Conservation (phyloP, 495 filamentous ascomycete genomes). For the Amniculicola lignicola region DNA sequence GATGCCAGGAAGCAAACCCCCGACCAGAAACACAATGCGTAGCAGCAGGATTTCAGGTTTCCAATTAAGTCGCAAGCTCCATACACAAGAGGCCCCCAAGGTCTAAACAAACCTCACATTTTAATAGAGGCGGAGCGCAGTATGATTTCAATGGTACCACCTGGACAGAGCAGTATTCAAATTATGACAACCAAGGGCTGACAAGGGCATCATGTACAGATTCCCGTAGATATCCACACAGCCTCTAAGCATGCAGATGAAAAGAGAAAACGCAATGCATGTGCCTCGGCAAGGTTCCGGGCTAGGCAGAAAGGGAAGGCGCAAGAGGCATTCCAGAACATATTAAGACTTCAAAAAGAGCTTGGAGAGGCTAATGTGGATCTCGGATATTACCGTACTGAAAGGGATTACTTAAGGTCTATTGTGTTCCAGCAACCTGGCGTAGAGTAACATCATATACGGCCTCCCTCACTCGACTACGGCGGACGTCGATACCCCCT, state of each 20-base stretch:
- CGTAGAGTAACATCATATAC: conserved; percentile 39
- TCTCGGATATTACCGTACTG: conserved; percentile 41
- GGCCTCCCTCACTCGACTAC: conserved; percentile 37
- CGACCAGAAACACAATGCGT: no score
- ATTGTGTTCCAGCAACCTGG: conserved; percentile 35
- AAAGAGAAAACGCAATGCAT: conserved; percentile 69
- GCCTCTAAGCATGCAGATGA: conserved; percentile 44
- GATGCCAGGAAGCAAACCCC: no score
- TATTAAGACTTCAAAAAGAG: conserved; percentile 62
- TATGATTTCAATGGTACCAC: conserved; percentile 40
- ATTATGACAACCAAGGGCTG: conserved; percentile 43
- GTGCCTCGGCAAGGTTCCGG: conserved; percentile 85
- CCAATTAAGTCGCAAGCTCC: no score
- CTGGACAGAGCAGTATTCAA: conserved; percentile 40
- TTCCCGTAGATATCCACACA: conserved; percentile 44
- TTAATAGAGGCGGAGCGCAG: conserved; percentile 32
- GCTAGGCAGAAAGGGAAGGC: conserved; percentile 88
- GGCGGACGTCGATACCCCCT: conserved; percentile 12
- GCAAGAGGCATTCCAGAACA: conserved; percentile 64
- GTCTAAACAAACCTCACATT: conserved; percentile 16
- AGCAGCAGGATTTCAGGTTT: no score
- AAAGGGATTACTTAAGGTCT: conserved; percentile 41
- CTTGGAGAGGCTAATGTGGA: conserved; percentile 43
- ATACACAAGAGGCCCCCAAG: no score
- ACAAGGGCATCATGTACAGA: conserved; percentile 38